Conservation (phyloP, 306 rosid genomes). For the Erythrophleum fordii region DNA sequence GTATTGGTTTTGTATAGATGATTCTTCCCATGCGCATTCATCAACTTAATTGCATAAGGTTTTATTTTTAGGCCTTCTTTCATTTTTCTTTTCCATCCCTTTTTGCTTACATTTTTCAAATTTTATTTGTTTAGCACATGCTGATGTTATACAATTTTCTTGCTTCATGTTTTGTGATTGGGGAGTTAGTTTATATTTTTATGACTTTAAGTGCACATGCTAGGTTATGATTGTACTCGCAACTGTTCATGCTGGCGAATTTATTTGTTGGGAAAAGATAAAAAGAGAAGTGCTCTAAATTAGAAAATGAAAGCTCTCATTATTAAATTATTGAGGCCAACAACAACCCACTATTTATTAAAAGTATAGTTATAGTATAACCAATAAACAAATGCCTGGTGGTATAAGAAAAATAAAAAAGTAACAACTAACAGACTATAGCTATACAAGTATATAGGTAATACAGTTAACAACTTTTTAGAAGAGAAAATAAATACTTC, state of each 20-base stretch:
- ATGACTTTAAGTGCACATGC: conserved; percentile 27
- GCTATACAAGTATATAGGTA: too few species aligned
- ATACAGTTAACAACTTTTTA: too few species aligned
- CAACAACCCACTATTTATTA: too few species aligned
- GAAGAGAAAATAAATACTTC: too few species aligned
- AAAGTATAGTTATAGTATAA: too few species aligned
- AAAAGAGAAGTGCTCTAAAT: too few species aligned
- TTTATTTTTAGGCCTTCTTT: conserved; percentile 1
- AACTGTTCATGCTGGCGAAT: conserved; percentile 2
- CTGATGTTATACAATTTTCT: conserved; percentile 22
- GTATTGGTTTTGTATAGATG: conserved; percentile 58
- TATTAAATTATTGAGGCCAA: too few species aligned
- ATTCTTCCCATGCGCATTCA: conserved; percentile 71
- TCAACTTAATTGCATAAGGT: conserved; percentile 81
- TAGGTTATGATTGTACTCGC: conserved; percentile 1
- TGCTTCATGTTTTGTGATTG: conserved; percentile 64
- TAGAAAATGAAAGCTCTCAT: too few species aligned
- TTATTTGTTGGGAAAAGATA: conserved; percentile 31
- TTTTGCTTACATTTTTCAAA: conserved; percentile 24
- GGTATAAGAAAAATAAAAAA: too few species aligned
- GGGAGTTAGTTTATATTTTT: conserved; percentile 51
- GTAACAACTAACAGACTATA: too few species aligned
- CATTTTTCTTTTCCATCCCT: conserved; percentile 25
- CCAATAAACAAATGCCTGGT: too few species aligned
- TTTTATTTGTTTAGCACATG: conserved; percentile 28